Evolutionary conservation across 176 grass and related monocot genomes (phyloP), one percentile per base, ranked within the genome.

Genomic region (Carex parvula): DNA sequence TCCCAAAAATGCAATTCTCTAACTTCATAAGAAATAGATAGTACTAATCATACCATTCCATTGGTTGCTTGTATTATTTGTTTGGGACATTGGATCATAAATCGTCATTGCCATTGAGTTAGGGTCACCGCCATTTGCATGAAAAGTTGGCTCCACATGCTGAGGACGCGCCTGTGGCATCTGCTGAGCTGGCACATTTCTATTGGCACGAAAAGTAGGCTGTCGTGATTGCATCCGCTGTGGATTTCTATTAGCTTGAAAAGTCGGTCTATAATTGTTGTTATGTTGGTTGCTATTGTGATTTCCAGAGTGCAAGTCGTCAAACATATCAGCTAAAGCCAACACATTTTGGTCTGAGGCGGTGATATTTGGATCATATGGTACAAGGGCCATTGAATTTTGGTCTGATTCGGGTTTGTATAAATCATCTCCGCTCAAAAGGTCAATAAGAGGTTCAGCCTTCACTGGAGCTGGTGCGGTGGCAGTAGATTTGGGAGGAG

Each of bases 301-400:
- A 39, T 90, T 73, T 81, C 21, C 79, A 21, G 79, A 81, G 60
- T 81, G 37, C 62, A 83, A 66, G 62, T 83, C 81, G 0, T 21
- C 41, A 88, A 99, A 95, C 91, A 99, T 99, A 81, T 99, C 91
- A 35, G 91, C 86, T 63, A 95, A 87, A 56, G 91, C 91, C 80
- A 99, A 90, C 15, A 99, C 84, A 56, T 92, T 92, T 83, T 93
- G 89, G 54, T 95, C 93, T 55, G 87, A 55, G 83, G 90, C 89
- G 56, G 90, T 92, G 32, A 81, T 42, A 46, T 81, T 62, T 17
- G 59, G 83, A 63, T 87, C 85, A 48, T 91, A 81, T 64, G 89
- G 90, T 84, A 97, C 90, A 71, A 97, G 76, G 3, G 90, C 94
- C 57, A 97, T 71, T 8, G 84, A 81, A 42, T 94, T 92, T 67